Conservation (phyloP, 2,329 filamentous ascomycete species). For the Atkinsonella texensis region DNA sequence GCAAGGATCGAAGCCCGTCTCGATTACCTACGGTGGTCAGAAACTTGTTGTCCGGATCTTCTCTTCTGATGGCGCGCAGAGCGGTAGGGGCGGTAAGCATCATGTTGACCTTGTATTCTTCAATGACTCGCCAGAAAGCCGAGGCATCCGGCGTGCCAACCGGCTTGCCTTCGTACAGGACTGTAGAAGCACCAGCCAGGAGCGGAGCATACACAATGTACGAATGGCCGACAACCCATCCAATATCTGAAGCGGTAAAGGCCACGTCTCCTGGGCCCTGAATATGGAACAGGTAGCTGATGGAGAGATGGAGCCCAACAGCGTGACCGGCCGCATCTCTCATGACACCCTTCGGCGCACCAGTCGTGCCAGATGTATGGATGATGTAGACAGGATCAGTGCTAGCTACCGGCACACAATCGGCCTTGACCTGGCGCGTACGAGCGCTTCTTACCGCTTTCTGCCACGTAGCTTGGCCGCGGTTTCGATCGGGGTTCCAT, state of each 20-base stretch:
- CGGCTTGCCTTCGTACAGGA: constrained; percentile 91
- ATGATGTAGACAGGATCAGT: constrained; percentile 81
- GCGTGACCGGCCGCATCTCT: constrained; percentile 78
- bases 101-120: constrained; percentile 73
- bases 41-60: constrained; percentile 62
- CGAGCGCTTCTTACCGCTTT: constrained; percentile 58
- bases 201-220: constrained; percentile 88
- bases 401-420: constrained; percentile 65
- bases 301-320: constrained; percentile 70
- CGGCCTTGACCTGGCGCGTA: constrained; percentile 54
- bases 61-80: constrained; percentile 73
- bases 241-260: constrained; percentile 72
- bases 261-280: constrained; percentile 69
- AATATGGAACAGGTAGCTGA: constrained; percentile 72
- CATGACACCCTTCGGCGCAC: constrained; percentile 70
- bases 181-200: constrained; percentile 70
- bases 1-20: constrained; percentile 59
- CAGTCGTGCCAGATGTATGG: constrained; percentile 77
- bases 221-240: constrained; percentile 60
- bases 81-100: constrained; percentile 84
- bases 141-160: constrained; percentile 79
- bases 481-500: constrained; percentile 58
- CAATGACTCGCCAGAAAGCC: constrained; percentile 77
- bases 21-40: constrained; percentile 51
- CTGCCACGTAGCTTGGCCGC: constrained; percentile 71